Evolutionary conservation across 306 rosid species (phyloP), one percentile per base, ranked within the genome.

Genomic region (Biancaea sappan): DNA sequence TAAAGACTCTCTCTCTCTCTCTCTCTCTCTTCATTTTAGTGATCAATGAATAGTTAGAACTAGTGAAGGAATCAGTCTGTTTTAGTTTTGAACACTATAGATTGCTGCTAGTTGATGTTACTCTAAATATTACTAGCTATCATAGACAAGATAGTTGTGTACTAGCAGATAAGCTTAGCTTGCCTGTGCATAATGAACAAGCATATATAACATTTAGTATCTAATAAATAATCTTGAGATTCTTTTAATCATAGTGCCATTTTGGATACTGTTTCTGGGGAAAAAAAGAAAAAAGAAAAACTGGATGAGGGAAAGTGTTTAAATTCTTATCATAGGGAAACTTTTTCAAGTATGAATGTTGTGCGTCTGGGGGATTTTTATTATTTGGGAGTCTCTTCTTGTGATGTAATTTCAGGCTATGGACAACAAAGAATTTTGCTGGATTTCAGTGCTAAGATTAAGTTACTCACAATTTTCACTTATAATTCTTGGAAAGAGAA

Each of bases 331-430:
- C 16, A 1, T 51, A 12, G 31, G 47, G 65, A 60, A 41, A 28
- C 43, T 19, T 18, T 40, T 19, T 34, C 57, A 31, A 37, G 41
- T 61, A 12, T n/a, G 32, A 41, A 41, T 19, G 15, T 56, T 63
- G 7, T 13, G 41, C 24, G 8, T 66, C 15, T 0, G 11, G 37
- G 51, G 34, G 61, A 24, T 62, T 31, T 34, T 11, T 26, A 14
- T 63, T n/a, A 19, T 63, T 21, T 4, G n/a, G 21, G 28, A 68
- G 15, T 73, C 26, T 71, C 72, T 54, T 41, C 51, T 52, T 31
- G 25, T 35, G 72, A 74, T 35, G 64, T 64, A 34, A 62, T 43
- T 37, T 35, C 37, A 8, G 35, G 51, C 40, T 67, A 10, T 21
- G 10, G 12, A 32, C 12, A 22, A 22, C 21, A 16, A 31, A 24